Conservation (phyloP, 441 rosid genomes). For the Populus hybrid region DNA sequence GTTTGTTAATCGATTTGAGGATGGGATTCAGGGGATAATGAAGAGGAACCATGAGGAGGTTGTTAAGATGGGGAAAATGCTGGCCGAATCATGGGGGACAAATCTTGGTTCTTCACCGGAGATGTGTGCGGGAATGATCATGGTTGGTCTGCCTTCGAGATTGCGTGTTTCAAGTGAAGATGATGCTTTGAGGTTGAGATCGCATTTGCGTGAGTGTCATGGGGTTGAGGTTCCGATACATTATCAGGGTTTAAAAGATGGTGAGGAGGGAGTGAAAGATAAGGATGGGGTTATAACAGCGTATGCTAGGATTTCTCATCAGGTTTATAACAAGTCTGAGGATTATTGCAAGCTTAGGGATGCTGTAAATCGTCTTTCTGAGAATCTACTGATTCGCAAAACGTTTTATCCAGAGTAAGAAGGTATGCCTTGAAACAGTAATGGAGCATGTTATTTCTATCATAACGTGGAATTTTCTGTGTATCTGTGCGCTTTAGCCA, state of each 20-base stretch:
- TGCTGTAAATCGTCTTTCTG: conserved; percentile 52
- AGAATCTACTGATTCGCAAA: conserved; percentile 37
- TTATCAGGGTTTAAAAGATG: conserved; percentile 53
- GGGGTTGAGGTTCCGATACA: conserved; percentile 79
- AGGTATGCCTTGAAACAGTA: conserved; percentile 9
- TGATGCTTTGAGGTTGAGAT: conserved; percentile 61
- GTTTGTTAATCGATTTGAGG: conserved; percentile 69
- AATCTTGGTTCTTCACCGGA: conserved; percentile 70
- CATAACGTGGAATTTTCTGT: background rate
- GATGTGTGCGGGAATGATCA: conserved; percentile 81
- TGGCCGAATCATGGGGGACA: conserved; percentile 78
- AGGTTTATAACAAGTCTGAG: conserved; percentile 67
- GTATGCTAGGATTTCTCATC: conserved; percentile 75
- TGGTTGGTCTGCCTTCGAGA: conserved; percentile 87
- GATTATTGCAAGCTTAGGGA: conserved; percentile 72
- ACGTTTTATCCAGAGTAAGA: conserved; percentile 37
- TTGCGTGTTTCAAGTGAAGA: conserved; percentile 47
- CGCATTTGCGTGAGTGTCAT: conserved; percentile 48
- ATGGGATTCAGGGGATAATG: conserved; percentile 73
- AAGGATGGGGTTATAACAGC: conserved; percentile 53
- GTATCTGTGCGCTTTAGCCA: too few relatives aligned
- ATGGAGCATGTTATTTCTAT: background rate
- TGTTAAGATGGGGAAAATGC: conserved; percentile 74
- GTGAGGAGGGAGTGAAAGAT: conserved; percentile 53
- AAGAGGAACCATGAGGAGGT: conserved; percentile 67